These are phyloP conservation scores for Verticillium zaregamsianum DNA, from an alignment of 2,329 filamentous ascomycete genomes.

Conservation along the genomic window DNA sequence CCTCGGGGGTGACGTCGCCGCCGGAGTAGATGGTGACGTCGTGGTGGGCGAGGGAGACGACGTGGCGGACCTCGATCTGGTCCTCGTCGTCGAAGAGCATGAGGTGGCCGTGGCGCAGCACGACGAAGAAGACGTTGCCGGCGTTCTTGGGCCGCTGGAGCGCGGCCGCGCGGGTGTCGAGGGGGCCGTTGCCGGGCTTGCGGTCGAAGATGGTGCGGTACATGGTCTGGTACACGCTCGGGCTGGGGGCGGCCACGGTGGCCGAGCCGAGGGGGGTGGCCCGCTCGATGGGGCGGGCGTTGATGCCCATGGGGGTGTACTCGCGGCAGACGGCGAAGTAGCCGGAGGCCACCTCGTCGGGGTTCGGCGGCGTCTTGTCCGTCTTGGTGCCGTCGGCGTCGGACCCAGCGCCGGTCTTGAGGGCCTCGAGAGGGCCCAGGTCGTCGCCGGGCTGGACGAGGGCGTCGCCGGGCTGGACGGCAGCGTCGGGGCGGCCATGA, in stretches of 20 bases:
- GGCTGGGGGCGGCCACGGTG: constrained; percentile 74
- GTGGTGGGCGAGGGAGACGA: constrained; percentile 88
- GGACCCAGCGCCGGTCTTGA: constrained; percentile 50
- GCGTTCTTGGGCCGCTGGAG: constrained; percentile 59
- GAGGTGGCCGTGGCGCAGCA: constrained; percentile 85
- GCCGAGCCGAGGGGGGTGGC: constrained; percentile 72
- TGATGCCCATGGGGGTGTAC: constrained; percentile 86
- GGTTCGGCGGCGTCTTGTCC: too few relatives aligned
- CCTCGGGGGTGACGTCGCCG: constrained; percentile 73
- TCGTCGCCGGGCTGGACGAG: constrained; percentile 58
- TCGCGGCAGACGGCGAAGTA: constrained; percentile 96
- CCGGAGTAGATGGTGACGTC: constrained; percentile 81
- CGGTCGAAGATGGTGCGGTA: constrained; percentile 94
- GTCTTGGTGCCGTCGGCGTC: constrained; percentile 55
- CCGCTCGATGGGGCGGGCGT: constrained; percentile 86
- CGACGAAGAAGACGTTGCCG: constrained; percentile 89
- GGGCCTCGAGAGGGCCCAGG: constrained; percentile 56
- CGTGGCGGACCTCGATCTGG: constrained; percentile 92
- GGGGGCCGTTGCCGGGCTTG: constrained; percentile 46
- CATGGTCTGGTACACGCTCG: constrained; percentile 97
- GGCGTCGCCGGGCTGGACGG: constrained; percentile 21
- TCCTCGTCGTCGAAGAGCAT: constrained; percentile 98
- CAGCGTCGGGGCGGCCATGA: constrained; percentile 27
- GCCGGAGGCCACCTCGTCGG: constrained; percentile 73
- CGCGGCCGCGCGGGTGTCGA: constrained; percentile 42